These are phyloP conservation scores for Noccaea caerulescens DNA, from an alignment of 345 rosid species.

Conservation along the genomic window DNA sequence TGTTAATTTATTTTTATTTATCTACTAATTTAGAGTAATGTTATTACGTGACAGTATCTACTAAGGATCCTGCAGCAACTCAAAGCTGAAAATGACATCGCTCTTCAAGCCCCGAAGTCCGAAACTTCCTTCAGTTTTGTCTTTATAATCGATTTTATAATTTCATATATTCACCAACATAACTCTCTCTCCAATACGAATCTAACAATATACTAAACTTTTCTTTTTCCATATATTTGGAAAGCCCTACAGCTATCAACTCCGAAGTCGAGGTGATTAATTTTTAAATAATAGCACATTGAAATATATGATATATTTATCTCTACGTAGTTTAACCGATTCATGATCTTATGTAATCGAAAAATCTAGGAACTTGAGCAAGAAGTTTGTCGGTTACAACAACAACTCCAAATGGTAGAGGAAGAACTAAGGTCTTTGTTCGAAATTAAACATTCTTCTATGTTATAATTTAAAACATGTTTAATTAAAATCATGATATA, in stretches of 20 bases:
- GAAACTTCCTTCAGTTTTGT: constrained; percentile 26
- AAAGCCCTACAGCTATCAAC: constrained; percentile 61
- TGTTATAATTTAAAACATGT: constrained; percentile 9
- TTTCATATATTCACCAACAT: not conserved
- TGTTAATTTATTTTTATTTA: not conserved
- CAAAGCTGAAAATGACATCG: constrained; percentile 63
- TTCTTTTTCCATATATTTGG: not conserved
- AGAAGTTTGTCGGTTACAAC: constrained; percentile 67
- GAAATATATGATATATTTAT: not conserved
- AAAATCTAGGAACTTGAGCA: constrained; percentile 62
- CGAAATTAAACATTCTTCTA: not conserved
- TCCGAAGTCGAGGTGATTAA: constrained; percentile 62
- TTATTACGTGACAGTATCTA: constrained; percentile 49
- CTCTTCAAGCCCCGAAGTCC: constrained; percentile 62
- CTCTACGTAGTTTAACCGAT: not conserved
- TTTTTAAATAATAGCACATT: not conserved
- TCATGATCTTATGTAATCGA: not conserved
- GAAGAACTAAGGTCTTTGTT: constrained; percentile 62
- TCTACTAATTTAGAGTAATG: constrained; percentile 13
- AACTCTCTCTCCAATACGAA: not conserved
- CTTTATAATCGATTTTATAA: not conserved
- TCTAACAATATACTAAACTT: constrained; percentile 1
- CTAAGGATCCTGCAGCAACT: constrained; percentile 62
- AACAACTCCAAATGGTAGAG: constrained; percentile 71
- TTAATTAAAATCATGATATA: not conserved